Base-by-base conservation (phyloP, 257 asterid genomes). In the Cordia subcordata region DNA sequence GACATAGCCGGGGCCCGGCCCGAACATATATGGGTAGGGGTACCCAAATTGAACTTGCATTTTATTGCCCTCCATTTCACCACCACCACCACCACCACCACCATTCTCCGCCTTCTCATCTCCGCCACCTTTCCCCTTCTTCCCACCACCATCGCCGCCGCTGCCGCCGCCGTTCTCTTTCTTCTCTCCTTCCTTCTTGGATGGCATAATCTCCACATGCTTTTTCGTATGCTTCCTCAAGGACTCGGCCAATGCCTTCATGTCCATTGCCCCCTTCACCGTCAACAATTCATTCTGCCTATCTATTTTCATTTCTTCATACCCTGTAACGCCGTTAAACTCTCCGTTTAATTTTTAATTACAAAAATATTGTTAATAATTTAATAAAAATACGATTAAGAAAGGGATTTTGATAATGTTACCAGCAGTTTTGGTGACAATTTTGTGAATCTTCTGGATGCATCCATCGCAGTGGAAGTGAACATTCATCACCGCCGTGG, bases 401-500 rank as follows among this genome's bases (percentile, higher is more conserved):
- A 10, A 13, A 10, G 11, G 12, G 12, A 42, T 42, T 15, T 35
- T 44, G 40, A 32, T 23, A 21, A 9, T 18, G 27, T 62, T 60
- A 87, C 98, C 98, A 68, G 75, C 82, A 22, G 95, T 76, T 50
- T 81, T 82, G 61, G 74, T 51, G 52, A 85, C 80, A 15, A 66
- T 66, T 64, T 60, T 91, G 58, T 56, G 32, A 39, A 91, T 88
- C 62, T 83, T 91, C 60, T 79, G 79, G 8, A 79, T 76, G 76
- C 98, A 91, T 33, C 98, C 98, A 20, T 91, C 86, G 47, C 98
- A 91, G 70, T 91, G 95, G 3, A 91, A 57, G n/a, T 73, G 45
- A 16, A 82, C 66, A 73, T 80, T 90, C 76, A 90, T 5, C 61
- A 68, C 78, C 39, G 88, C 87, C 53, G 94, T 87, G 15, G 87